A percentile compares a stretch with the other conserved stretches of the same genome.
Conservation (phyloP, 176 grass and related monocot species). For the Cenchrus fungigraminus region DNA sequence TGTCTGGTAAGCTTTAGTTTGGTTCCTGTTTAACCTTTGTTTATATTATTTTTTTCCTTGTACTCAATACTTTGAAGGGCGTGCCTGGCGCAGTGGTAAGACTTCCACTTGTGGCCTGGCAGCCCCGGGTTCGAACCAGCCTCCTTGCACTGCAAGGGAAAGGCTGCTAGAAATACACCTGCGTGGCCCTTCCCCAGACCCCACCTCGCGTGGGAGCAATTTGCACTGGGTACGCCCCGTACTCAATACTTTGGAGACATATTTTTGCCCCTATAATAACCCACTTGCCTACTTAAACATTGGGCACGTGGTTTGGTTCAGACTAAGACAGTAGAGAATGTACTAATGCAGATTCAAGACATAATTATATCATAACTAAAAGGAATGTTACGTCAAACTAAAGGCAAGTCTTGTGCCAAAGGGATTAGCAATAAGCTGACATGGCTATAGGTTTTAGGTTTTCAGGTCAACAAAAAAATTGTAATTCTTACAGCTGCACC, state of each 20-base stretch:
- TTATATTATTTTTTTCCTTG: not conserved
- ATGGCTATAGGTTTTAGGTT: not conserved
- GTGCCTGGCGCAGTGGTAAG: too few relatives aligned
- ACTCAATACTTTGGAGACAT: conserved; percentile 5
- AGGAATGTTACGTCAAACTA: conserved; percentile 14
- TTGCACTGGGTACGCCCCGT: not conserved
- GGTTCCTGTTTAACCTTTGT: not conserved
- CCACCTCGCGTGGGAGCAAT: too few relatives aligned
- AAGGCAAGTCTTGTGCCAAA: not conserved
- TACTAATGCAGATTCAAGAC: conserved; percentile 2
- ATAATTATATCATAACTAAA: not conserved
- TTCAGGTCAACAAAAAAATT: not conserved
- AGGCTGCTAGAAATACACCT: too few relatives aligned
- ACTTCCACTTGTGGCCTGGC: too few relatives aligned
- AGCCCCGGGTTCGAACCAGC: too few relatives aligned
- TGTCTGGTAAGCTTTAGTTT: conserved; percentile 60
- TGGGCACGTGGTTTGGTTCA: not conserved
- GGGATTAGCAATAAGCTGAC: not conserved
- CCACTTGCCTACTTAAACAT: not conserved
- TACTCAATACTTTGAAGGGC: not conserved
- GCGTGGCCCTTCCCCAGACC: too few relatives aligned
- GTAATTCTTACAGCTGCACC: not conserved
- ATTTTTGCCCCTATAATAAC: not conserved
- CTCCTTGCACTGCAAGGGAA: too few relatives aligned
- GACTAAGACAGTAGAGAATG: not conserved